Conservation (phyloP, 2,329 filamentous ascomycete genomes). For the Claviceps spartinae region DNA sequence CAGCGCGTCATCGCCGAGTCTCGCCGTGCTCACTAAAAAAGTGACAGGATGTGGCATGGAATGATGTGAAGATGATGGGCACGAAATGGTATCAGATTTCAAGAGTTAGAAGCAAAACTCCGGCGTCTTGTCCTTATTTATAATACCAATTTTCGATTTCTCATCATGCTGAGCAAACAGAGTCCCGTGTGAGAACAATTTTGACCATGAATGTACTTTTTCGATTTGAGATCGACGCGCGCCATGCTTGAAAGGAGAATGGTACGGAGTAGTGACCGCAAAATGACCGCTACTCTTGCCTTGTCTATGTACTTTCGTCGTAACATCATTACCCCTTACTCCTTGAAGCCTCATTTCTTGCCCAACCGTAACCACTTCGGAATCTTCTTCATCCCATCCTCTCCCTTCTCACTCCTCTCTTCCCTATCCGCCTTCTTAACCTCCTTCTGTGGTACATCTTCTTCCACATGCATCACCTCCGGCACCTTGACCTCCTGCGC, state of each 20-base stretch:
- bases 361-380: conserved; percentile 64
- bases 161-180: too few species aligned
- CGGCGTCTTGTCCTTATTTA: too few species aligned
- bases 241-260: too few species aligned
- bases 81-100: background rate
- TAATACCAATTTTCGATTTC: too few species aligned
- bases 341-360: conserved; percentile 43
- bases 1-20: conserved; percentile 95
- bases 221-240: too few species aligned
- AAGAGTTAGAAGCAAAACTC: background rate
- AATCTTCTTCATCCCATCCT: conserved; percentile 30
- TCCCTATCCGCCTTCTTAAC: conserved; percentile 15
- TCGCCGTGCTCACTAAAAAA: conserved; percentile 51
- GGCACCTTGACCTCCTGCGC: conserved; percentile 56
- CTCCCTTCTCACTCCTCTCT: conserved; percentile 25
- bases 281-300: too few species aligned
- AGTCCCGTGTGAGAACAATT: too few species aligned
- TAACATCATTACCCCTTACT: too few species aligned
- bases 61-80: background rate
- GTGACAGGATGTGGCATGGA: background rate
- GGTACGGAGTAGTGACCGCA: too few species aligned
- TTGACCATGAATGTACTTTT: too few species aligned
- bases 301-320: too few species aligned
- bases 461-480: conserved; percentile 31
- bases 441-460: conserved; percentile 10